Base-by-base conservation (phyloP, 2,329 filamentous ascomycete genomes). In the Eutypa lata region DNA sequence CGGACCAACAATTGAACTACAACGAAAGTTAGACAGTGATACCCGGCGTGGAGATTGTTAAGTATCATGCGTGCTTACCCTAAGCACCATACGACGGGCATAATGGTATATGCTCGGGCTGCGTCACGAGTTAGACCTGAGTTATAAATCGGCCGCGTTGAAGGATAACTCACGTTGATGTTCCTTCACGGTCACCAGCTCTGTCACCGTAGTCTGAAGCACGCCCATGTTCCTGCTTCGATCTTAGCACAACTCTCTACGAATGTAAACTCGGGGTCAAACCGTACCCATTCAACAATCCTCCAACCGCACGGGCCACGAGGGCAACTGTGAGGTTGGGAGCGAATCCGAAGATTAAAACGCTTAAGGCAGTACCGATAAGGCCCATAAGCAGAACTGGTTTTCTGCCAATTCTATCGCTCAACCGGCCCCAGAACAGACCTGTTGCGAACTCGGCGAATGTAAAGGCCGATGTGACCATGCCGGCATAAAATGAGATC, bases 21-120 rank as follows among this genome's bases (percentile, higher is more conserved):
- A 53, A 62, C 63, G 68, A 61, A 18, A 53, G 63, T 69, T 57
- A 71, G 66, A 52, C 40, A 51, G 33, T 61, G 60, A 47, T 55
- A 54, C 42, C 8, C 44, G 43, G 7, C 35, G 26, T 50, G 31
- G 48, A 16, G 6, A 18, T 14, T 37, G 38, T 21, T 7, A n/a
- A 16, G 14, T 8, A 19, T 21, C 7, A 43, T 11, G 40, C 40
- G 19, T 24, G 73, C 78, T 73, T 77, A 90, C 79, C 94, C 94
- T 66, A 99, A 81, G 68, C 92, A 97, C 94, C 94, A 99, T 24
- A 97, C 90, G 68, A 96, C 91, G 7, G 94, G 94, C 91, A 99
- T 97, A 61, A 97, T 92, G 13, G 93, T 91, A 73, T 96, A 99
- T 48, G 93, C 94, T 63, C 90, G 90, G 61, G 92, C 89, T 91